A percentile compares a stretch with the other conserved stretches of the same genome.
phyloP scores from a whole-genome alignment of 2,329 filamentous ascomycete species.

The Hortaea werneckii region DNA sequence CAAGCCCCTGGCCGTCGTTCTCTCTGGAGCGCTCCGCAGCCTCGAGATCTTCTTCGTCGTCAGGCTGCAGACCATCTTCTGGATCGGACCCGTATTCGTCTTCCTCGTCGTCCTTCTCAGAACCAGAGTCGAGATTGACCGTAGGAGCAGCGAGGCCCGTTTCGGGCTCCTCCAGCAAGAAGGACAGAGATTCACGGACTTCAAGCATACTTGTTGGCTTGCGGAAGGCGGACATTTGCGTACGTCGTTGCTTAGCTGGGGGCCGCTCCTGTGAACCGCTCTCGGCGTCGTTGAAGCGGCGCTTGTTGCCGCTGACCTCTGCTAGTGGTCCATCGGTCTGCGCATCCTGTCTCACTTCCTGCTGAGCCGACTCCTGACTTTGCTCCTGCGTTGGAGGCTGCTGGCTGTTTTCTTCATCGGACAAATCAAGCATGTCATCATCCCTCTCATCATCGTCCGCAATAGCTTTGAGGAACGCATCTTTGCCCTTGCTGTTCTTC shows the following conservation, averaged over 20 bases:
- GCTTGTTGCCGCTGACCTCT: conserved; percentile 23
- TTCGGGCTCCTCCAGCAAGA: conserved; percentile 60
- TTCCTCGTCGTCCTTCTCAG: conserved; percentile 35
- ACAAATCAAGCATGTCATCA: conserved; percentile 52
- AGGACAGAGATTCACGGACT: conserved; percentile 73
- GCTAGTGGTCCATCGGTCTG: conserved; percentile 8
- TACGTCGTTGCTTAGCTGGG: conserved; percentile 23
- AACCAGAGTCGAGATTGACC: conserved; percentile 24
- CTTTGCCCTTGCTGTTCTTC: conserved; percentile 52
- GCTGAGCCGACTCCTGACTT: conserved; percentile 16
- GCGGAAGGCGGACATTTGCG: conserved; percentile 31
- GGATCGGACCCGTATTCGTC: conserved; percentile 38
- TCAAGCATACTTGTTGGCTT: conserved; percentile 69
- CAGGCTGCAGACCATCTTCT: conserved; percentile 40
- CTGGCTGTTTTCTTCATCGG: conserved; percentile 40
- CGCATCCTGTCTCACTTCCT: conserved; percentile 3
- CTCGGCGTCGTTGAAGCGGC: conserved; percentile 9
- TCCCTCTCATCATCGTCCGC: conserved; percentile 61
- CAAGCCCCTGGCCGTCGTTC: conserved; percentile 18
- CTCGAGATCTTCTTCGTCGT: conserved; percentile 41
- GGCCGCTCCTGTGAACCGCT: conserved; percentile 23
- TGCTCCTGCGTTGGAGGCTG: conserved; percentile 23
- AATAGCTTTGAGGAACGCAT: conserved; percentile 81
- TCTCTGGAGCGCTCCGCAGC: conserved; percentile 28
- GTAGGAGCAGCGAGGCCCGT: conserved; percentile 9